Evolutionary conservation across 2,329 filamentous ascomycete genomes (phyloP).

Genomic region (Teratosphaeria epicoccoides): DNA sequence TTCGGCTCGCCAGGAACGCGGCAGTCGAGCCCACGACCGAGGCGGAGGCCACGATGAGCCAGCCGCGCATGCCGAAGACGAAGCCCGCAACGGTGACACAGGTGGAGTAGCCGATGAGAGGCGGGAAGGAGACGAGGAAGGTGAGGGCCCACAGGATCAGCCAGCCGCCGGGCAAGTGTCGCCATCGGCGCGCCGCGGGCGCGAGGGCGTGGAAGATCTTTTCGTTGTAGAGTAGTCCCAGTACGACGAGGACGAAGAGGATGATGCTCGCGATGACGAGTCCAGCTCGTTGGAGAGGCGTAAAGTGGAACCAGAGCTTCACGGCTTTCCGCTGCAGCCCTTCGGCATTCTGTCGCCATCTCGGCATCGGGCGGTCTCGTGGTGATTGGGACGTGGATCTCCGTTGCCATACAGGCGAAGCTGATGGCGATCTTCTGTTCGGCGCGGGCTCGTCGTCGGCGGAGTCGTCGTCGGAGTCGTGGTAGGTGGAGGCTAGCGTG

Average conservation of each 20-base stretch:
- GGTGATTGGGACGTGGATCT: conserved; percentile 4
- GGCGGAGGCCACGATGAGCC: conserved; percentile 71
- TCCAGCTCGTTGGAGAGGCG: conserved; percentile 51
- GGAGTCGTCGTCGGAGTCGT: conserved; percentile 22
- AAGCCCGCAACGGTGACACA: conserved; percentile 60
- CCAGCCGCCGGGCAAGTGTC: conserved; percentile 59
- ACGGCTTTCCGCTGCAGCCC: conserved; percentile 37
- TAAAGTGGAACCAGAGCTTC: conserved; percentile 45
- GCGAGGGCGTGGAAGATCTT: conserved; percentile 65
- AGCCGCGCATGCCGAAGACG: conserved; percentile 65
- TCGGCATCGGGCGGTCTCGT: conserved; percentile 2
- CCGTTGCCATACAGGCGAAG: conserved; percentile 8
- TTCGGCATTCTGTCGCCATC: conserved; percentile 31
- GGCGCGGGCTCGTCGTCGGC: conserved; percentile 6
- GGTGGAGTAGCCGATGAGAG: conserved; percentile 76
- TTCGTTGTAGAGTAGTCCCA: conserved; percentile 70
- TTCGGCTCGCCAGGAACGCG: conserved; percentile 71
- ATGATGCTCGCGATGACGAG: conserved; percentile 43
- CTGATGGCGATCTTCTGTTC: conserved; percentile 23
- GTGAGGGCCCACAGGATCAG: conserved; percentile 64
- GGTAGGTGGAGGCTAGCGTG: conserved; percentile 42
- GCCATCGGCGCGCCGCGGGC: conserved; percentile 67
- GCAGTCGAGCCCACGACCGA: conserved; percentile 67
- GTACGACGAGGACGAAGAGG: conserved; percentile 47
- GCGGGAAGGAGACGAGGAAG: conserved; percentile 72